These are phyloP conservation scores for Pseudotsuga menziesii DNA, from an alignment of 75 land plant species.

Conservation along the genomic window DNA sequence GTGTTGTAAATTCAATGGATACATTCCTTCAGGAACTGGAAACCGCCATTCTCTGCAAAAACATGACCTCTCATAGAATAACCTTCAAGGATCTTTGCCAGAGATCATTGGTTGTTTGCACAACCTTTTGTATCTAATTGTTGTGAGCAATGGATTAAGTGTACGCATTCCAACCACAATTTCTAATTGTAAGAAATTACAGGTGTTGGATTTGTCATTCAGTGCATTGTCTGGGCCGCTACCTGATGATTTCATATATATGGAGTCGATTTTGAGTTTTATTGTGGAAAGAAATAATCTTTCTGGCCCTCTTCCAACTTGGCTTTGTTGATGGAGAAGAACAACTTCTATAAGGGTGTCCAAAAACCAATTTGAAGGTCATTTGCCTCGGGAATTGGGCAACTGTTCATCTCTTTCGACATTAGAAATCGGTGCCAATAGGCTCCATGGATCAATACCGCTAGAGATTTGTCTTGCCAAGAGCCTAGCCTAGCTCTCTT, in stretches of 20 bases:
- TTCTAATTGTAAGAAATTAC: constrained; percentile 39
- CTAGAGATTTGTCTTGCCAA: constrained; percentile 36
- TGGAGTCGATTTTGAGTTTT: constrained; percentile 23
- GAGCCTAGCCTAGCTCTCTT: constrained; percentile 10
- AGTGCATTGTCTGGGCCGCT: constrained; percentile 30
- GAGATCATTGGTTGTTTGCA: constrained; percentile 26
- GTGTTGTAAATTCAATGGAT: constrained; percentile 43
- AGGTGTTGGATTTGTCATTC: constrained; percentile 27
- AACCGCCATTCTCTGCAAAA: constrained; percentile 20
- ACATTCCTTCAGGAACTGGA: constrained; percentile 38
- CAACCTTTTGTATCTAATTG: constrained; percentile 25
- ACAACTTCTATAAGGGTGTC: constrained; percentile 26
- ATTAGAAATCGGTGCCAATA: constrained; percentile 36
- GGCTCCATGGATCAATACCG: constrained; percentile 44
- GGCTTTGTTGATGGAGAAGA: constrained; percentile 43
- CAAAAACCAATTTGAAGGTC: constrained; percentile 43
- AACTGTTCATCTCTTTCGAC: constrained; percentile 17
- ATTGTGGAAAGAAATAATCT: constrained; percentile 46
- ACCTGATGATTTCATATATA: constrained; percentile 18
- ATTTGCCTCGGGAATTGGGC: constrained; percentile 37
- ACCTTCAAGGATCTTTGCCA: constrained; percentile 43
- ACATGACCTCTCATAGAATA: constrained; percentile 37
- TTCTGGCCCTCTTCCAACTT: constrained; percentile 54
- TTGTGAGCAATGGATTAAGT: neutral
- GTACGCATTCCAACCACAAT: constrained; percentile 6